These are phyloP conservation scores for Anastatica hierochuntica DNA, from an alignment of 345 rosid species.

Conservation along the genomic window DNA sequence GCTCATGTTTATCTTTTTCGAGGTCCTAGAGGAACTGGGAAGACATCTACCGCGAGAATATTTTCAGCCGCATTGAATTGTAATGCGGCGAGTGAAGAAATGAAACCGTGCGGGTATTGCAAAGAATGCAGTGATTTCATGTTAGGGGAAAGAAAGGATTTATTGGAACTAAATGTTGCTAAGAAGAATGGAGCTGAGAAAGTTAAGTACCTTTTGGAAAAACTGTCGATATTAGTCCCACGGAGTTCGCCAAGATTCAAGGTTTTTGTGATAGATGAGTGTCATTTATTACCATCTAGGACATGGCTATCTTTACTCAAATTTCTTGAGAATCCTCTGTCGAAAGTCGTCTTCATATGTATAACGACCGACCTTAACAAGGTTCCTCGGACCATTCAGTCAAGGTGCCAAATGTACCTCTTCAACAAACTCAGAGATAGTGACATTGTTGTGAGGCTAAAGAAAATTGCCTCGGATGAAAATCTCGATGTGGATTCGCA, in stretches of 20 bases:
- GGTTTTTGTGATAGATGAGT: constrained; percentile 80
- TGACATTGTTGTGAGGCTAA: constrained; percentile 52
- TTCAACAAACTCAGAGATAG: constrained; percentile 79
- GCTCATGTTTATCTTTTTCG: constrained; percentile 87
- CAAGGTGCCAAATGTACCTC: constrained; percentile 69
- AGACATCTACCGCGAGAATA: constrained; percentile 75
- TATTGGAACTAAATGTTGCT: constrained; percentile 66
- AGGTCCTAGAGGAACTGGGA: constrained; percentile 95
- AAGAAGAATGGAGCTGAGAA: constrained; percentile 55
- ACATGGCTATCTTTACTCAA: constrained; percentile 80
- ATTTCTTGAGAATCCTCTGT: constrained; percentile 71
- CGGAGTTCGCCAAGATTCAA: constrained; percentile 40
- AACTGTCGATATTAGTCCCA: constrained; percentile 38
- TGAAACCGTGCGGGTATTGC: constrained; percentile 82
- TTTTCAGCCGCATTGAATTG: constrained; percentile 81
- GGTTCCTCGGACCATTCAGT: constrained; percentile 82
- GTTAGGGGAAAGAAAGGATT: constrained; percentile 49
- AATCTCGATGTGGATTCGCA: constrained; percentile 66
- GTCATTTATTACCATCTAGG: constrained; percentile 76
- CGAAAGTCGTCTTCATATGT: constrained; percentile 61
- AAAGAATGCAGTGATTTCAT: constrained; percentile 57
- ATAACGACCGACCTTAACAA: constrained; percentile 70
- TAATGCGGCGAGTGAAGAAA: constrained; percentile 31
- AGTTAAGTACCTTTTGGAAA: constrained; percentile 47
- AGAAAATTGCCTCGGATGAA: constrained; percentile 57